phyloP scores from a whole-genome alignment of 2,329 filamentous ascomycete species.

The Westerdykella aurantiaca region DNA sequence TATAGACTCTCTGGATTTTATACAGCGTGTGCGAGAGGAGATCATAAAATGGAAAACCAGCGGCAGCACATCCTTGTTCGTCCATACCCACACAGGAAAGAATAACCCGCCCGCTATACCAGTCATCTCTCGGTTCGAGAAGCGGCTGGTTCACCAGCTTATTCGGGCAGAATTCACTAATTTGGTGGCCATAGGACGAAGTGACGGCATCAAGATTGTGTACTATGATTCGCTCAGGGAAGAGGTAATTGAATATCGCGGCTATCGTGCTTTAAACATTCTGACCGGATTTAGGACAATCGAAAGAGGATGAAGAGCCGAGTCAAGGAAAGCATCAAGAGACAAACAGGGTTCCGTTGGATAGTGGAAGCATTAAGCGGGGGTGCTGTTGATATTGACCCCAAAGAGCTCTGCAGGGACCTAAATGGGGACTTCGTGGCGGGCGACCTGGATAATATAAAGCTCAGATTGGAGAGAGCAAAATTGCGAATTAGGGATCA shows the following conservation, averaged over 20 bases:
- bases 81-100: conserved; percentile 27
- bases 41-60: conserved; percentile 44
- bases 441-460: conserved; percentile 32
- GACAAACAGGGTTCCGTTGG: conserved; percentile 47
- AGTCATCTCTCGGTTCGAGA: conserved; percentile 49
- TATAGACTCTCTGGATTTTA: conserved; percentile 47
- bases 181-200: conserved; percentile 39
- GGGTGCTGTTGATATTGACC: conserved; percentile 37
- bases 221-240: conserved; percentile 41
- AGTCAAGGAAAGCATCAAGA: conserved; percentile 38
- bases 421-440: conserved; percentile 31
- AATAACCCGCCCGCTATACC: conserved; percentile 9
- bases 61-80: conserved; percentile 14
- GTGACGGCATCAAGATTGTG: conserved; percentile 41
- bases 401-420: conserved; percentile 31
- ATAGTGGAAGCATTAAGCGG: conserved; percentile 44
- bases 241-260: conserved; percentile 9
- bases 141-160: conserved; percentile 60
- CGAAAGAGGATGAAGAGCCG: conserved; percentile 32
- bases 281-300: conserved; percentile 18
- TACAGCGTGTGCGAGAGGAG: conserved; percentile 42
- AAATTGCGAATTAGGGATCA: conserved; percentile 41
- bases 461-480: conserved; percentile 36
- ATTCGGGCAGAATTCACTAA: conserved; percentile 56
- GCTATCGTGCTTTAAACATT: too few species aligned